Evolutionary conservation across 495 filamentous ascomycete species (phyloP).

Genomic region (Penicillium goetzii): DNA sequence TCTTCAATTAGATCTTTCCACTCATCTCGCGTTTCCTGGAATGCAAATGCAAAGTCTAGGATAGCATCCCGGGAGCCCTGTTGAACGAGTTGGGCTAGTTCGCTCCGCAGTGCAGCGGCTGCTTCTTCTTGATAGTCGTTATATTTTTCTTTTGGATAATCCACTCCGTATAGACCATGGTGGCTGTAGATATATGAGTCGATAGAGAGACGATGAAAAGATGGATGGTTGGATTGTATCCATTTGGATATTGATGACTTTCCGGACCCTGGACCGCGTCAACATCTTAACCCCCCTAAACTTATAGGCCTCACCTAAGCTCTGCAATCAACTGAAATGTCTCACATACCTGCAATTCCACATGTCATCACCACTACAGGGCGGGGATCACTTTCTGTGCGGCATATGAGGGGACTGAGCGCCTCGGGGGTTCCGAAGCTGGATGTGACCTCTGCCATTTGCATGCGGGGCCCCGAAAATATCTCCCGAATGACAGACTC

Average conservation of each 20-base stretch:
- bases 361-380: conserved; percentile 26
- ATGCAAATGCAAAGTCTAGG: conserved; percentile 43
- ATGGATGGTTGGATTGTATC: conserved; percentile 62
- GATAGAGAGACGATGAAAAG: conserved; percentile 57
- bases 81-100: conserved; percentile 27
- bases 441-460: conserved; percentile 7
- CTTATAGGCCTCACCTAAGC: too few relatives aligned
- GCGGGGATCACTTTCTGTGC: conserved; percentile 19
- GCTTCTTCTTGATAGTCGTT: conserved; percentile 38
- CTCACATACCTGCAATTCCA: conserved; percentile 22
- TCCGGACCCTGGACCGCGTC: conserved; percentile 16
- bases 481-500: neutral
- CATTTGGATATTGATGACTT: conserved; percentile 37
- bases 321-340: neutral
- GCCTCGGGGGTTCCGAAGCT: conserved; percentile 13
- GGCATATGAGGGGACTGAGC: conserved; percentile 10
- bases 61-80: conserved; percentile 30
- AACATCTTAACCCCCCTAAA: neutral
- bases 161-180: conserved; percentile 39
- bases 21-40: conserved; percentile 35
- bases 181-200: conserved; percentile 37
- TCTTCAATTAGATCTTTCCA: conserved; percentile 36
- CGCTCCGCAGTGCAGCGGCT: conserved; percentile 18
- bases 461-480: conserved; percentile 1
- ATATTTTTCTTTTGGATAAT: conserved; percentile 40